These are phyloP conservation scores for Ceratobasidium sp. DNA, from an alignment of 1,284 basidiomycete genomes.

Conservation along the genomic window DNA sequence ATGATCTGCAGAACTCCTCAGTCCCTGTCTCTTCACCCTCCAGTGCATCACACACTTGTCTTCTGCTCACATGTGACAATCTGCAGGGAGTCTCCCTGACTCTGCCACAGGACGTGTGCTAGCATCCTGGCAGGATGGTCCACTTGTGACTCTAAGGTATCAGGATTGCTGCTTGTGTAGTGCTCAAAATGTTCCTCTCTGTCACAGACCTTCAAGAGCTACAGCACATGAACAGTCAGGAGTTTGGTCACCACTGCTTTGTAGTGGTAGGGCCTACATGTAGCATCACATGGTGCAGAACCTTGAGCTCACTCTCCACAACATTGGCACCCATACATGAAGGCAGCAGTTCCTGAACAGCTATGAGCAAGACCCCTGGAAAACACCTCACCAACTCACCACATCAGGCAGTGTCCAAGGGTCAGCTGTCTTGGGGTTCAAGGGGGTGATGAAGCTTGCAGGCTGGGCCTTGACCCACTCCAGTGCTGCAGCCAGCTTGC, in stretches of 20 bases:
- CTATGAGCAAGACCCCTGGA: too few relatives aligned
- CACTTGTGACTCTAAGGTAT: too few relatives aligned
- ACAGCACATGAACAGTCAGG: too few relatives aligned
- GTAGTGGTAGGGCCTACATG: neutral
- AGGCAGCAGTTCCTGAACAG: neutral
- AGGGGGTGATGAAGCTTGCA: neutral
- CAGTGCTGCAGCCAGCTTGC: neutral
- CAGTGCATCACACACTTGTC: too few relatives aligned
- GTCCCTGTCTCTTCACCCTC: too few relatives aligned
- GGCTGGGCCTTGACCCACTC: neutral
- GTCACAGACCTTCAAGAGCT: neutral
- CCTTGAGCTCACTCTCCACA: constrained; percentile 6
- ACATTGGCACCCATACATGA: neutral
- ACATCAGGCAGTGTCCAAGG: neutral
- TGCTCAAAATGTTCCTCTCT: neutral
- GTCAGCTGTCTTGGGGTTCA: neutral
- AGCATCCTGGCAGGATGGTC: too few relatives aligned
- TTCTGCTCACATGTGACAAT: too few relatives aligned
- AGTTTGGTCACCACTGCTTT: too few relatives aligned
- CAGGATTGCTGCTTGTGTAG: neutral
- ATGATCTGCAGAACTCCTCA: too few relatives aligned
- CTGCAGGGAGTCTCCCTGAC: too few relatives aligned
- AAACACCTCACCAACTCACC: neutral
- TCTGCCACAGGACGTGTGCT: too few relatives aligned
- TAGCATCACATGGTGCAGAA: neutral